Base-by-base conservation (phyloP, 805 yeast species). In the Saccharomycopsis capsularis region DNA sequence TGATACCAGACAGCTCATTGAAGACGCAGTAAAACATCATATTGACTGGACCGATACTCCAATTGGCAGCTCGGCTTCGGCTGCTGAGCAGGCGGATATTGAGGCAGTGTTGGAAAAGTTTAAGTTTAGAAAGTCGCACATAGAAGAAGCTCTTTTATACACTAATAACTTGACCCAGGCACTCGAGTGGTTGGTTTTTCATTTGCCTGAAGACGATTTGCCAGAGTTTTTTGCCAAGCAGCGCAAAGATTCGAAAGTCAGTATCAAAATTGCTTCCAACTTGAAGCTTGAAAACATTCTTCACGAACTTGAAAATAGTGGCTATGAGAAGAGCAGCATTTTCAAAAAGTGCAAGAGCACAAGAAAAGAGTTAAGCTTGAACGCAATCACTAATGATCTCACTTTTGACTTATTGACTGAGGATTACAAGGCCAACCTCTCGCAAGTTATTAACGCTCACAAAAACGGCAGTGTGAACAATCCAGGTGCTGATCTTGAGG, bases 201-300 rank as follows among this genome's bases (percentile, higher is more conserved):
- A 91, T 59, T 77, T 91, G 2, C 98, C 98, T 0, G 97, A 93
- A 55, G 98, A 90, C 60, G 99, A 91, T 59, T 68, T 91, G 29
- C 99, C 99, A 0, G 56, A 66, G 0, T 68, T 71, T 42, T 85
- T 85, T 58, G 71, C 74, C 16, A 79, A 81, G 52, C 66, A 76
- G 37, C 71, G 73, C 21, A 73, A 72, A 40, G 88, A 81, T 56
- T 69, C 82, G 0, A 76, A 74, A 42, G 74, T 80, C 22, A 71
- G 75, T 46, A 68, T 84, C 38, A 84, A 75, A 52, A 65, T 74
- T 15, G 67, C 82, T 3, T 72, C 71, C 9, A 74, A 78, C 55
- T 59, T 80, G 35, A 70, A 73, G 46, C 59, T 63, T n/a, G 87
- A 85, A 60, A 73, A 79, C 52, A 67, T 76, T 38, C 66, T 84